phyloP scores from a whole-genome alignment of 1,139 yeast genomes.

The Diutina neorugosa region DNA sequence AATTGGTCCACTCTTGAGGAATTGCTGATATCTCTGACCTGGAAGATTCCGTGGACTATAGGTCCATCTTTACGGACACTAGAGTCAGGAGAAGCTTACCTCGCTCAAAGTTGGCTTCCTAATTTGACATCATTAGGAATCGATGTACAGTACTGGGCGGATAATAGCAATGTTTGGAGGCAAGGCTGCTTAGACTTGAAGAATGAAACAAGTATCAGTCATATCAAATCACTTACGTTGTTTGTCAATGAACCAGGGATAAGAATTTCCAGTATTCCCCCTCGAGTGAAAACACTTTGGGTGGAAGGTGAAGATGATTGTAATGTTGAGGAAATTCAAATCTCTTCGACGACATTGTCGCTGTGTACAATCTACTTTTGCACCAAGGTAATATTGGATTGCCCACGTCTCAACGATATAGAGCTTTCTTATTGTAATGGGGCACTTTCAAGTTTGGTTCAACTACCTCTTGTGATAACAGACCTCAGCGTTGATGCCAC shows the following conservation, averaged over 20 bases:
- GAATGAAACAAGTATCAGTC: background rate
- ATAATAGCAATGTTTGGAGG: background rate
- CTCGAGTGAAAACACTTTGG: background rate
- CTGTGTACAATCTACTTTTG: slow-evolving; percentile 3
- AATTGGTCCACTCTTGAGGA: background rate
- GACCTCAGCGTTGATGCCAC: background rate
- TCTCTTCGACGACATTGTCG: background rate
- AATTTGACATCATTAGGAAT: background rate
- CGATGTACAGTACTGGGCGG: background rate
- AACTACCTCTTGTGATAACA: background rate
- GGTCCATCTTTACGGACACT: background rate
- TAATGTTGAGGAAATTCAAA: background rate
- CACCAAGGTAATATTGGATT: background rate
- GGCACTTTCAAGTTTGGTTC: background rate
- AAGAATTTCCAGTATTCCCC: background rate
- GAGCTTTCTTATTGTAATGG: slow-evolving; percentile 1
- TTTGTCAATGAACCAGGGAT: slow-evolving; percentile 1
- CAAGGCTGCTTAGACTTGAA: background rate
- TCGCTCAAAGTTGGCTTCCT: background rate
- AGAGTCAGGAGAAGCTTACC: background rate
- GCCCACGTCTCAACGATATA: background rate
- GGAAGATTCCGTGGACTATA: background rate
- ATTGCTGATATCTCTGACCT: background rate
- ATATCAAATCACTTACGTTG: background rate
- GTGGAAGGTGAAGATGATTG: slow-evolving; percentile 1